A percentile compares a stretch with the other conserved stretches of the same genome.
phyloP scores from a whole-genome alignment of 1,284 basidiomycete species.

The Austroboletus novae-zelandiae region DNA sequence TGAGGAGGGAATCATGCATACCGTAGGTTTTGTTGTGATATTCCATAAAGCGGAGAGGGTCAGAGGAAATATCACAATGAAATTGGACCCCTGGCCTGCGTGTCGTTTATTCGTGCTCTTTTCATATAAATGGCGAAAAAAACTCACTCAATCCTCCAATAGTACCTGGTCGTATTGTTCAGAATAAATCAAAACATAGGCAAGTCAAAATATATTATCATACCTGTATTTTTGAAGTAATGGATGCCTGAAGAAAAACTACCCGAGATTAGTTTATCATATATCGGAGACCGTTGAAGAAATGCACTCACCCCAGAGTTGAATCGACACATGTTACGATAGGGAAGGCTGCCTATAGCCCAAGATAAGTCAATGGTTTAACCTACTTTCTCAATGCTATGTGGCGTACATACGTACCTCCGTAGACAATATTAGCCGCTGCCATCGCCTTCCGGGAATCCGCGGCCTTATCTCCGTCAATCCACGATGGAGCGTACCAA shows the following conservation, averaged over 20 bases:
- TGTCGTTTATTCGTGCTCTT: slow-evolving; percentile 2
- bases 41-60: slow-evolving; percentile 80
- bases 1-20: slow-evolving; percentile 22
- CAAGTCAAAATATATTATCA: too few species aligned
- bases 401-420: slow-evolving; percentile 38
- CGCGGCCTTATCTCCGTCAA: slow-evolving; percentile 68
- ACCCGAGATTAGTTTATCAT: not conserved
- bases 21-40: slow-evolving; percentile 75
- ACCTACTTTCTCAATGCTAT: not conserved
- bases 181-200: not conserved
- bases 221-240: slow-evolving; percentile 69
- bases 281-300: not conserved
- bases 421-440: slow-evolving; percentile 65
- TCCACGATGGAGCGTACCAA: slow-evolving; percentile 82
- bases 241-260: slow-evolving; percentile 81
- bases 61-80: slow-evolving; percentile 75
- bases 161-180: slow-evolving; percentile 51
- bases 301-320: slow-evolving; percentile 68
- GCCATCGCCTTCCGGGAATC: slow-evolving; percentile 60
- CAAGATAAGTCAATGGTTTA: not conserved
- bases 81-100: slow-evolving; percentile 66
- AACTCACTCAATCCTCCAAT: slow-evolving; percentile 72
- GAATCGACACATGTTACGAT: slow-evolving; percentile 81
- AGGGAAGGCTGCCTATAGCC: slow-evolving; percentile 48
- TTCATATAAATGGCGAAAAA: not conserved